Conservation (phyloP, 2,329 filamentous ascomycete genomes). For the Xylaria sp. region DNA sequence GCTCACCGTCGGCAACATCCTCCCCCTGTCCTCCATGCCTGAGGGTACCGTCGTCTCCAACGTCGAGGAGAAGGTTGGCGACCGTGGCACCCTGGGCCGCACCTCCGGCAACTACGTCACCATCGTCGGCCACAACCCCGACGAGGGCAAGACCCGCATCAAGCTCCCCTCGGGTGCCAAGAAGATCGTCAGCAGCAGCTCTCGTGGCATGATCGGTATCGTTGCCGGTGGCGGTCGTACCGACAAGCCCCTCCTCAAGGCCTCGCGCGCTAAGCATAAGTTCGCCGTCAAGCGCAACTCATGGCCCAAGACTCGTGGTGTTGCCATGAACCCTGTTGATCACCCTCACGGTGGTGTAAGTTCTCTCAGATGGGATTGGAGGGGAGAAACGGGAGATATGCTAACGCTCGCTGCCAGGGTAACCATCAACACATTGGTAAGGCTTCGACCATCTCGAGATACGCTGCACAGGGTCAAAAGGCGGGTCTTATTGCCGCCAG, state of each 20-base stretch:
- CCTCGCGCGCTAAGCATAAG: conserved; percentile 99
- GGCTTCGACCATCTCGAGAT: conserved; percentile 98
- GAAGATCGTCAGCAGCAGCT: conserved; percentile 94
- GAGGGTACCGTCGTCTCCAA: conserved; percentile 99
- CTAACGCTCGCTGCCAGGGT: conserved; percentile 72
- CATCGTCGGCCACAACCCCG: conserved; percentile 95
- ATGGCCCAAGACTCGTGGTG: conserved; percentile 99
- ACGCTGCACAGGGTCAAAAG: conserved; percentile 98
- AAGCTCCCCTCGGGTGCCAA: conserved; percentile 99
- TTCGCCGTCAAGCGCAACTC: conserved; percentile 99
- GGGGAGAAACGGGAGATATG: conserved; percentile 29
- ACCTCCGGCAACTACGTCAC: conserved; percentile 99
- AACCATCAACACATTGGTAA: conserved; percentile 99
- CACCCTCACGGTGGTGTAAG: conserved; percentile 93
- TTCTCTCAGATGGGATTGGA: conserved; percentile 45
- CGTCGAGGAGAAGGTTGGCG: conserved; percentile 98
- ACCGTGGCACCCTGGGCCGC: conserved; percentile 94
- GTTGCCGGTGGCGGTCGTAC: conserved; percentile 99
- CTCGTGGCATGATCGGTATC: conserved; percentile 99
- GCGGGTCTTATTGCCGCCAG: conserved; percentile 99
- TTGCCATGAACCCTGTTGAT: conserved; percentile 99
- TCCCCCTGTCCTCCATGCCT: conserved; percentile 91
- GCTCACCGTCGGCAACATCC: conserved; percentile 96
- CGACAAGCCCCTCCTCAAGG: conserved; percentile 99
- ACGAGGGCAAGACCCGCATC: conserved; percentile 99